A percentile compares a stretch with the other conserved stretches of the same genome.
phyloP scores from a whole-genome alignment of 768 basidiomycete species.

The Boletus coccyginus region DNA sequence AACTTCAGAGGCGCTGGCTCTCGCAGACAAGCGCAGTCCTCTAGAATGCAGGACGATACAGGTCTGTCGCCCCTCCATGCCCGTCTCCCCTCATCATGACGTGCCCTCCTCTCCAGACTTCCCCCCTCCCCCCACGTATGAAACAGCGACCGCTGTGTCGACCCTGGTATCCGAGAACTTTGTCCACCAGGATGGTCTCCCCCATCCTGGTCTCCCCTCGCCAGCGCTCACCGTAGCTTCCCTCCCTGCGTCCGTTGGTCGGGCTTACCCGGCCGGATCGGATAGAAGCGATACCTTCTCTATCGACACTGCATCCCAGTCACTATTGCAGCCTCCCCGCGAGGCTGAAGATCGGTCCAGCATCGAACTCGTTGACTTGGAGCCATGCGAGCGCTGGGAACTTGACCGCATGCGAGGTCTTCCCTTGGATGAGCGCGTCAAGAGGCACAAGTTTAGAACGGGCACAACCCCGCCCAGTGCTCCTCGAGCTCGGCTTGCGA shows the following conservation, averaged over 20 bases:
- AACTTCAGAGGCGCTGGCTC: conserved; percentile 31
- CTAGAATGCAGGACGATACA: conserved; percentile 30
- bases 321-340: conserved; percentile 17
- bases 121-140: conserved; percentile 74
- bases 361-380: conserved; percentile 53
- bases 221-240: conserved; percentile 24
- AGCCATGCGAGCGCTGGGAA: conserved; percentile 42
- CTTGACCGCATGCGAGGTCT: conserved; percentile 43
- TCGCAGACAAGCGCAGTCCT: conserved; percentile 25
- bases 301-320: conserved; percentile 15
- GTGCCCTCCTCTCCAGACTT: conserved; percentile 45
- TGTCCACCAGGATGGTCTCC: conserved; percentile 29
- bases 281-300: conserved; percentile 27
- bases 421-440: conserved; percentile 40
- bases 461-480: conserved; percentile 21
- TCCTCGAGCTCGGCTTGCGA: conserved; percentile 27
- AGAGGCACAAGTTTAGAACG: conserved; percentile 34
- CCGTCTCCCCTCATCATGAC: conserved; percentile 3
- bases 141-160: conserved; percentile 48
- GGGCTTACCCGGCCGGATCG: conserved; percentile 10
- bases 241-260: conserved; percentile 15
- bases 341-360: conserved; percentile 46
- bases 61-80: conserved; percentile 22
- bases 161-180: conserved; percentile 40
- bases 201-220: conserved; percentile 25